phyloP scores from a whole-genome alignment of 345 rosid genomes.

The Salix koriyanagi region DNA sequence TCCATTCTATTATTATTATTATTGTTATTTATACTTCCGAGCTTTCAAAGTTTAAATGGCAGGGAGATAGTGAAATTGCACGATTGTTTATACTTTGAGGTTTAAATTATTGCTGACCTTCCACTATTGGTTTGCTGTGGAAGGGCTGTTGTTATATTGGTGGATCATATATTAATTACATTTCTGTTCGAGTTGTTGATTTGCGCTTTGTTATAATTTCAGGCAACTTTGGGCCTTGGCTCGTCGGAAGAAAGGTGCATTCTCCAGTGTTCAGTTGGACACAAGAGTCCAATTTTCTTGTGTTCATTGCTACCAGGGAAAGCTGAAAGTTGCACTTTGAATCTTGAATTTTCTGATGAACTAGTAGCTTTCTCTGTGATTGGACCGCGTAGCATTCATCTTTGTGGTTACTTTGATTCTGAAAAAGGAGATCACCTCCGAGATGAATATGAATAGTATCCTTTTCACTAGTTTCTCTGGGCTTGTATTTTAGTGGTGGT shows the following conservation, averaged over 20 bases:
- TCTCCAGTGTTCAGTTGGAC: conserved; percentile 69
- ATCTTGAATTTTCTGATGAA: conserved; percentile 74
- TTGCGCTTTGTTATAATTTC: conserved; percentile 11
- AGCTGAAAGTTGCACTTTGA: conserved; percentile 63
- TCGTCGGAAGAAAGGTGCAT: conserved; percentile 52
- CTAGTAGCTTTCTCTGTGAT: conserved; percentile 63
- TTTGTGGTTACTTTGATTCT: conserved; percentile 67
- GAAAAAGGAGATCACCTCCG: conserved; percentile 45
- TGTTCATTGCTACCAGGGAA: conserved; percentile 74
- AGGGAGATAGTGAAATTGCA: not conserved
- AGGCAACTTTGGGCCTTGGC: conserved; percentile 94
- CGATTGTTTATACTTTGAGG: not conserved
- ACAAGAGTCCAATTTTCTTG: conserved; percentile 54
- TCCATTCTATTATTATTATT: not conserved
- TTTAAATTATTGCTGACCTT: not conserved
- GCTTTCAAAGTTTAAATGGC: not conserved
- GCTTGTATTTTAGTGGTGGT: not conserved
- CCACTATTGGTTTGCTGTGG: not conserved
- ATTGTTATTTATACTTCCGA: not conserved
- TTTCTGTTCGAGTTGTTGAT: conserved; percentile 3
- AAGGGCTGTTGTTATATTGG: not conserved
- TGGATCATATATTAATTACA: not conserved
- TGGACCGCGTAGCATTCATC: conserved; percentile 77
- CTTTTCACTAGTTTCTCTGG: conserved; percentile 20
- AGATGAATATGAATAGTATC: conserved; percentile 77